A percentile compares a stretch with the other conserved stretches of the same genome.
These are phyloP conservation scores for Erythrophleum fordii DNA, from an alignment of 306 rosid species.

Conservation along the genomic window DNA sequence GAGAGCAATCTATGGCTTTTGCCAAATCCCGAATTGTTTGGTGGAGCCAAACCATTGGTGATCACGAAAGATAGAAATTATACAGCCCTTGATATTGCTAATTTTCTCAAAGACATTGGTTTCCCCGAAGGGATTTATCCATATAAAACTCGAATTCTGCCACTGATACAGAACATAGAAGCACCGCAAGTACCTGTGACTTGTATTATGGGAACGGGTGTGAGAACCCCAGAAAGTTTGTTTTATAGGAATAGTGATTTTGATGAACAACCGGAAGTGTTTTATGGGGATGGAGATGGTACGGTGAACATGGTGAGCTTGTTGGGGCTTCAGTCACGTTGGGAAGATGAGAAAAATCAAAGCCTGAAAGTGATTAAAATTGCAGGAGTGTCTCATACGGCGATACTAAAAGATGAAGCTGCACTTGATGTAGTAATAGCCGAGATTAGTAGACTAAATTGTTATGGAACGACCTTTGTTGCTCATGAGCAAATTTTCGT, in stretches of 20 bases:
- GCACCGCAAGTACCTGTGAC: constrained; percentile 78
- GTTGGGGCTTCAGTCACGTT: constrained; percentile 61
- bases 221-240: constrained; percentile 69
- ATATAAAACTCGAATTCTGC: constrained; percentile 60
- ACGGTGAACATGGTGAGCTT: constrained; percentile 83
- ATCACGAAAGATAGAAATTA: constrained; percentile 52
- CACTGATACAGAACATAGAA: constrained; percentile 45
- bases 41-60: constrained; percentile 49
- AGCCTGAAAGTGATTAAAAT: constrained; percentile 54
- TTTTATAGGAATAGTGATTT: constrained; percentile 57
- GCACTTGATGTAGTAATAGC: constrained; percentile 56
- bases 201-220: constrained; percentile 69
- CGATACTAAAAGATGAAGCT: constrained; percentile 57
- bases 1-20: constrained; percentile 88
- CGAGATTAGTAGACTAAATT: constrained; percentile 57
- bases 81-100: constrained; percentile 57
- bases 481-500: constrained; percentile 5
- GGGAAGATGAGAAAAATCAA: constrained; percentile 63
- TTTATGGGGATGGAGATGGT: constrained; percentile 87
- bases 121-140: constrained; percentile 67
- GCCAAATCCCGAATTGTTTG: constrained; percentile 74
- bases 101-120: constrained; percentile 76
- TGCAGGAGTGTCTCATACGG: constrained; percentile 64
- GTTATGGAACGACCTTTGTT: constrained; percentile 23
- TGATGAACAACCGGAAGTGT: constrained; percentile 66